phyloP scores from a whole-genome alignment of 2,329 filamentous ascomycete species.

The Hypoxylon sp. region DNA sequence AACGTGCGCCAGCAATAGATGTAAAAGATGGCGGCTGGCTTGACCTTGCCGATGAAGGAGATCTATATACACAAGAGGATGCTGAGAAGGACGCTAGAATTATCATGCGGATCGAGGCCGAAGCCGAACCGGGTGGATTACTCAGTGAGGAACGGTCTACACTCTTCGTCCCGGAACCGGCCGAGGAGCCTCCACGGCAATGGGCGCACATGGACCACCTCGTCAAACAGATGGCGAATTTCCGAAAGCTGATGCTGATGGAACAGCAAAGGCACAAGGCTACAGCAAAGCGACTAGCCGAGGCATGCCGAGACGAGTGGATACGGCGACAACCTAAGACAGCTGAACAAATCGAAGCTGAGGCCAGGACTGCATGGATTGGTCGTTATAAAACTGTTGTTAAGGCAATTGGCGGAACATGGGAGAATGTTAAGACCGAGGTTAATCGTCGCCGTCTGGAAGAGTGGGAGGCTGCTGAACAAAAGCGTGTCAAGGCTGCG shows the following conservation, averaged over 20 bases:
- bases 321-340: constrained; percentile 80
- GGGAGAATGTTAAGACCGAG: constrained; percentile 75
- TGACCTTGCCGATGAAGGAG: constrained; percentile 68
- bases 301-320: constrained; percentile 84
- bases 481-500: constrained; percentile 75
- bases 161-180: constrained; percentile 78
- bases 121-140: constrained; percentile 80
- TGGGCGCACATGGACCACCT: constrained; percentile 93
- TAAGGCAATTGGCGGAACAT: constrained; percentile 68
- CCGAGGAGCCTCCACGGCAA: constrained; percentile 80
- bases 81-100: constrained; percentile 77
- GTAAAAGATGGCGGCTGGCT: constrained; percentile 71
- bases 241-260: constrained; percentile 82
- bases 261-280: constrained; percentile 84
- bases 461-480: constrained; percentile 76
- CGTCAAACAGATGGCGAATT: constrained; percentile 81
- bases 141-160: constrained; percentile 80
- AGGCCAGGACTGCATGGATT: constrained; percentile 78
- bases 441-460: constrained; percentile 72
- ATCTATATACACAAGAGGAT: constrained; percentile 71
- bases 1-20: constrained; percentile 64
- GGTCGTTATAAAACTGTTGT: constrained; percentile 80
- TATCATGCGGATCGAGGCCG: constrained; percentile 79
- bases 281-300: constrained; percentile 84
- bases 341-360: constrained; percentile 84